Conservation (phyloP, 2,329 filamentous ascomycete genomes). For the Diplodia corticola region DNA sequence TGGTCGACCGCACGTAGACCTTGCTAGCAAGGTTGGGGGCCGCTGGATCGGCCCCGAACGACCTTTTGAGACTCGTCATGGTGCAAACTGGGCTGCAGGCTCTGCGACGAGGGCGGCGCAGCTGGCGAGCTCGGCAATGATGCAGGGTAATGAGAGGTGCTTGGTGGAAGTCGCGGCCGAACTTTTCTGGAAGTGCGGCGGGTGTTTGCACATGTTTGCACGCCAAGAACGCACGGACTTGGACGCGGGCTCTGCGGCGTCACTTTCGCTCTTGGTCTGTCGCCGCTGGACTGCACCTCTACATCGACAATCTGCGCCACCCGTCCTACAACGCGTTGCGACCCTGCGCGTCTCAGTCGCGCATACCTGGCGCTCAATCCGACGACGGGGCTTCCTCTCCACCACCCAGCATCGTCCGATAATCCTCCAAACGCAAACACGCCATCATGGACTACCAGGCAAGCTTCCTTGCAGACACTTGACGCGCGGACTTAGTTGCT, state of each 20-base stretch:
- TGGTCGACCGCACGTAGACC: conserved; percentile 90
- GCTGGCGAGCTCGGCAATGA: neutral
- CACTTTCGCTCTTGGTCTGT: conserved; percentile 10
- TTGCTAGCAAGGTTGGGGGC: conserved; percentile 87
- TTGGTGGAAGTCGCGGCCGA: conserved; percentile 2
- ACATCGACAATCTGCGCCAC: conserved; percentile 8
- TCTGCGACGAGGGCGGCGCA: neutral
- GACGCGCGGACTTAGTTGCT: conserved; percentile 18
- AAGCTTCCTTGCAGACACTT: neutral
- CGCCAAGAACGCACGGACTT: conserved; percentile 8
- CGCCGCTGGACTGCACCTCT: neutral
- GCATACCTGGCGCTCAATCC: neutral
- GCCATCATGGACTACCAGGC: conserved; percentile 24
- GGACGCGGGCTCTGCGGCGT: conserved; percentile 7
- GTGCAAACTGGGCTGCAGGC: neutral
- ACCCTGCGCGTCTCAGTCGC: neutral
- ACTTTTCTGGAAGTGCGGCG: conserved; percentile 16
- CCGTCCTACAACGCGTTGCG: neutral
- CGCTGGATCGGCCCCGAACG: conserved; percentile 53
- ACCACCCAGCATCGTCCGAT: neutral
- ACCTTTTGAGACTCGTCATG: conserved; percentile 66
- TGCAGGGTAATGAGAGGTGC: neutral
- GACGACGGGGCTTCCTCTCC: neutral
- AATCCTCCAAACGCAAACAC: neutral
- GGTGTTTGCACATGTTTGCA: conserved; percentile 22